phyloP scores from a whole-genome alignment of 2,329 filamentous ascomycete genomes.

The Beauveria australis region DNA sequence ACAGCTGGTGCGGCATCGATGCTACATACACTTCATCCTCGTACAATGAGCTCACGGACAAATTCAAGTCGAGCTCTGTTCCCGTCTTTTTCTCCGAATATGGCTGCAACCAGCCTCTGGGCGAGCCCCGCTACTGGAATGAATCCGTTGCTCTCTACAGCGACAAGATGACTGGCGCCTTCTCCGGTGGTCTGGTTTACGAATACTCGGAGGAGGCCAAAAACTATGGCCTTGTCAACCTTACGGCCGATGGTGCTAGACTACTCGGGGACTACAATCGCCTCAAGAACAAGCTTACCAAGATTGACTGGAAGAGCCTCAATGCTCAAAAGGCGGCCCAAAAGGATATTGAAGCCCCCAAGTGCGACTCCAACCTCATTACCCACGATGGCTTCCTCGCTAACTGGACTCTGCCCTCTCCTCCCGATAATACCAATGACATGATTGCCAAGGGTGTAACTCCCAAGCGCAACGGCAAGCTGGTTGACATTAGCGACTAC shows the following conservation, averaged over 20 bases:
- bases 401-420: slow-evolving; percentile 68
- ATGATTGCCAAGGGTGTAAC: slow-evolving; percentile 71
- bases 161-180: slow-evolving; percentile 55
- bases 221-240: slow-evolving; percentile 55
- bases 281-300: slow-evolving; percentile 65
- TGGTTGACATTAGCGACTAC: slow-evolving; percentile 61
- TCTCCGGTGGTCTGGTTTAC: slow-evolving; percentile 74
- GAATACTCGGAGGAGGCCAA: slow-evolving; percentile 68
- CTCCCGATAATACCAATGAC: slow-evolving; percentile 58
- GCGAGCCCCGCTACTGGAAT: slow-evolving; percentile 63
- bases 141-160: slow-evolving; percentile 69
- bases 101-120: slow-evolving; percentile 59
- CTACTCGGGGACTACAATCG: slow-evolving; percentile 62
- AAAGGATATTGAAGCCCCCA: slow-evolving; percentile 44
- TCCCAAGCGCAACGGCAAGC: slow-evolving; percentile 54
- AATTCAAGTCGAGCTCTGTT: slow-evolving; percentile 58
- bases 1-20: slow-evolving; percentile 59
- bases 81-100: slow-evolving; percentile 78
- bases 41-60: slow-evolving; percentile 54
- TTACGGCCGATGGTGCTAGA: slow-evolving; percentile 49
- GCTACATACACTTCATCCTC: slow-evolving; percentile 55
- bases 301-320: slow-evolving; percentile 62
- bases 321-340: slow-evolving; percentile 52
- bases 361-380: slow-evolving; percentile 62
- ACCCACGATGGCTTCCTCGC: slow-evolving; percentile 58